Evolutionary conservation across 202 grass and related monocot species (phyloP), one percentile per base, ranked within the genome.

Genomic region (Zizania palustris): DNA sequence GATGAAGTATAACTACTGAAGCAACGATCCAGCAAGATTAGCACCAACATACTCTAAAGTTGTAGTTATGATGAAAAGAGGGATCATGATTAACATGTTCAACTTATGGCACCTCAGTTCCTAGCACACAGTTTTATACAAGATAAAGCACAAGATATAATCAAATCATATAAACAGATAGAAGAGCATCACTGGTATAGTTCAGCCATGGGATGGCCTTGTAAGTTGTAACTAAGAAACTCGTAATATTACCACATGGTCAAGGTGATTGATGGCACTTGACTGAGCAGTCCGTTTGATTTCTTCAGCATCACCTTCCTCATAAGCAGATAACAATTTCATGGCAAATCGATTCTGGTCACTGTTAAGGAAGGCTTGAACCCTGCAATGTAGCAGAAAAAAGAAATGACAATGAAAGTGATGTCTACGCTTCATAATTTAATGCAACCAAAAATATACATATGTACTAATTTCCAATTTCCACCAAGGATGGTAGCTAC

Each of bases 291-390:
- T 68, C n/a, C 46, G 66, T 83, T 98, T 98, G 48, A 98, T 76
- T 87, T 92, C 96, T 89, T 98, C 87, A 39, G 75, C 75, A 63
- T 95, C 87, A 3, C 87, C 89, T 85, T 95, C 87, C 80, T 99
- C 96, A 67, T 99, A 99, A 43, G 91, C 91, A 76, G 91, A 77
- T 37, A 99, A 58, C 43, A 99, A 68, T 79, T 95, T 95, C 46
- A 60, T 89, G 37, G 96, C 85, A 78, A 87, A 88, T 66, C 87
- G 80, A 63, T 94, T 92, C 82, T 95, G 96, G 37, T 98, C 96
- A 10, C 96, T 95, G 41, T 54, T 92, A 76, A 87, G 75, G 78
- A 98, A 98, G 36, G 83, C 87, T 83, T 90, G 91, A 75, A 95
- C 83, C 85, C 96, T 98, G 82, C 70, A 83, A 89, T 38, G 53